phyloP scores from a whole-genome alignment of 2,329 filamentous ascomycete genomes.

The Clonostachys chloroleuca region DNA sequence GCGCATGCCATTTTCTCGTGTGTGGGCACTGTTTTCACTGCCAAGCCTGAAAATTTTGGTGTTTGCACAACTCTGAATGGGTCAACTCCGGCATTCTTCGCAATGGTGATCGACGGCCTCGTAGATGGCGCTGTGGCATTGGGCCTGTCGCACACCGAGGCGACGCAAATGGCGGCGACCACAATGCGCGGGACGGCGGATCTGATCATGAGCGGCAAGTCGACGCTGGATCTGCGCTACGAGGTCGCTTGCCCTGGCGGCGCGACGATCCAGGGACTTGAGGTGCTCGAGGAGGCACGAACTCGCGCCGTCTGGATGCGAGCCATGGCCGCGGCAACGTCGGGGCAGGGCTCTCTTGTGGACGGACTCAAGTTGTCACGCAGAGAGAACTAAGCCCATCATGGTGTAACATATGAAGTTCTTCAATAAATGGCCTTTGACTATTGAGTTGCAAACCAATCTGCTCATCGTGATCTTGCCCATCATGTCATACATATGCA shows the following conservation, averaged over 20 bases:
- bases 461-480: too few species aligned
- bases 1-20: conserved; percentile 44
- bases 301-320: too few species aligned
- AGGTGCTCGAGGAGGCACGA: conserved; percentile 52
- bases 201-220: conserved; percentile 45
- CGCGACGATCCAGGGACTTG: conserved; percentile 54
- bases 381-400: too few species aligned
- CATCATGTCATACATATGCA: too few species aligned
- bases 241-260: conserved; percentile 56
- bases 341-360: too few species aligned
- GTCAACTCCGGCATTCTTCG: conserved; percentile 56
- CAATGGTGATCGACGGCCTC: conserved; percentile 52
- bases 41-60: conserved; percentile 48
- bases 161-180: conserved; percentile 55
- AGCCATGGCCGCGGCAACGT: too few species aligned
- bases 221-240: conserved; percentile 52
- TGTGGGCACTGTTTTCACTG: conserved; percentile 46
- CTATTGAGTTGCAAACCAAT: too few species aligned
- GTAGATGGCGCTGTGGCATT: conserved; percentile 57
- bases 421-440: too few species aligned
- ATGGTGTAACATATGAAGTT: too few species aligned
- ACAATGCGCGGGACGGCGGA: conserved; percentile 53
- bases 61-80: conserved; percentile 55
- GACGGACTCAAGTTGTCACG: too few species aligned
- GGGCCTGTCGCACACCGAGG: conserved; percentile 50